phyloP scores from a whole-genome alignment of 2,329 filamentous ascomycete species.

The Geosmithia flava region DNA sequence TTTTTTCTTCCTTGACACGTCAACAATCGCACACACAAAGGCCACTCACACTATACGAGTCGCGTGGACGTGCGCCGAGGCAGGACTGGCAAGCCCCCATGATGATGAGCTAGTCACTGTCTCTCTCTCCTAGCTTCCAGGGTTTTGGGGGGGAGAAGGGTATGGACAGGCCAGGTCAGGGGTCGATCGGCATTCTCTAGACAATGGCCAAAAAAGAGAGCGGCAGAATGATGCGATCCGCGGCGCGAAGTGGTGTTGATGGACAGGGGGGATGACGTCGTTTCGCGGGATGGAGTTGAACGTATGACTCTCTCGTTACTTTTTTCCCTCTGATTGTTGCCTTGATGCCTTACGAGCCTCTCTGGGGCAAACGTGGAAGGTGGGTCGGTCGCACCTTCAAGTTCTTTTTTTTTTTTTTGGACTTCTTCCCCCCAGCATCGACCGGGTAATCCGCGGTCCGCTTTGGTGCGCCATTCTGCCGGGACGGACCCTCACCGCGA shows the following conservation, averaged over 20 bases:
- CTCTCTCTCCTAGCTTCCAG: neutral
- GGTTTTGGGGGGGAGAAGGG: no score
- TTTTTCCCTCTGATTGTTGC: neutral
- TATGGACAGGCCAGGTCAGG: neutral
- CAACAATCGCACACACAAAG: neutral
- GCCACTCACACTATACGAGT: constrained; percentile 37
- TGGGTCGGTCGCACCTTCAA: neutral
- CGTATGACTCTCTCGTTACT: neutral
- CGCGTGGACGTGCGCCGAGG: constrained; percentile 36
- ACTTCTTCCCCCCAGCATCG: neutral
- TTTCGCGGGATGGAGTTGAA: neutral
- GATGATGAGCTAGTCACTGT: constrained; percentile 4
- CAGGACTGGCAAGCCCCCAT: constrained; percentile 54
- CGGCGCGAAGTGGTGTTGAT: neutral
- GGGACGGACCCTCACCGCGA: neutral
- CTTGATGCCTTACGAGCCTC: neutral
- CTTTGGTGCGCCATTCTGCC: neutral
- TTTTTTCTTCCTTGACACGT: neutral
- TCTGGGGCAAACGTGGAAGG: neutral
- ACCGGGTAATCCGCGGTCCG: constrained; percentile 1
- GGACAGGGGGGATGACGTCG: neutral
- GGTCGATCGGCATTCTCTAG: neutral
- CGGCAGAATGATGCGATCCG: neutral
- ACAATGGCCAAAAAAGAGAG: neutral
- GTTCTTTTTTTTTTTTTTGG: neutral